Conservation (phyloP, 257 asterid genomes). For the Rhazya stricta region DNA sequence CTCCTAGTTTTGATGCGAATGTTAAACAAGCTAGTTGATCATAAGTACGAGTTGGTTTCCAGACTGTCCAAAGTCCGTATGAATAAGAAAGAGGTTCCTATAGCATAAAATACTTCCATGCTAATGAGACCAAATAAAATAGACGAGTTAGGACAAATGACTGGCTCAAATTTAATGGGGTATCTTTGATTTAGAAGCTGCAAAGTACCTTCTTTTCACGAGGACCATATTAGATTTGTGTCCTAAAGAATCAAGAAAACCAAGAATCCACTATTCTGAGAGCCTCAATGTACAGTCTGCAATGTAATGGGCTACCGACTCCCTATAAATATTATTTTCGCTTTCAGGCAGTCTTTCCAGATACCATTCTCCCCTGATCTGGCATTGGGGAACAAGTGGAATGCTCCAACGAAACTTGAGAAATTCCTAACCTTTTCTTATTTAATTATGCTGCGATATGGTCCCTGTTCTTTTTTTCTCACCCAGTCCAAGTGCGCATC, state of each 20-base stretch:
- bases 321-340: neutral
- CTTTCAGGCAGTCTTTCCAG: neutral
- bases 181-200: neutral
- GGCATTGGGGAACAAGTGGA: neutral
- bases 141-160: neutral
- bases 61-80: no score
- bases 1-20: neutral
- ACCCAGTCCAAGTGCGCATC: neutral
- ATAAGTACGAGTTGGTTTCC: neutral
- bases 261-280: slow-evolving; percentile 7
- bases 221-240: slow-evolving; percentile 7
- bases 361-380: neutral
- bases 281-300: slow-evolving; percentile 21
- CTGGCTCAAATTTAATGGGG: neutral
- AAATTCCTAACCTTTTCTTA: neutral
- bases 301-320: neutral
- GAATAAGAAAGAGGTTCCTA: neutral
- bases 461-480: neutral
- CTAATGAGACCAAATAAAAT: neutral
- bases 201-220: slow-evolving; percentile 16
- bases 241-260: slow-evolving; percentile 14
- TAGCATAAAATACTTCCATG: neutral
- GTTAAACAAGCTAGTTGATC: neutral
- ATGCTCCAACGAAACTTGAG: no score
- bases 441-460: neutral